Conservation (phyloP, 768 basidiomycete genomes). For the Phaeotremella fagi region DNA sequence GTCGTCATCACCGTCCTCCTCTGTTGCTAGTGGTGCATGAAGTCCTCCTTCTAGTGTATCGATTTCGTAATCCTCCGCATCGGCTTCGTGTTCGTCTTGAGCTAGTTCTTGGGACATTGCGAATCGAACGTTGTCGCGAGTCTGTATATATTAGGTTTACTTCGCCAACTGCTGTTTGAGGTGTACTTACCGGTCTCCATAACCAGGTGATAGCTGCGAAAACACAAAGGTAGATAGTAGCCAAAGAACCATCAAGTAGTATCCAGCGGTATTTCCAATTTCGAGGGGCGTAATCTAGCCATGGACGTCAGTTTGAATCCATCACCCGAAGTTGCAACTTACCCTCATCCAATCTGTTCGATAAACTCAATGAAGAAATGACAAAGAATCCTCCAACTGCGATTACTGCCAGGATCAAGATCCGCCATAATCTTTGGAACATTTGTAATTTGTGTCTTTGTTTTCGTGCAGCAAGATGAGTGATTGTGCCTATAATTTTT, state of each 20-base stretch:
- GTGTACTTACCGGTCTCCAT: conserved; percentile 66
- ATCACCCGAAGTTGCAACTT: background rate
- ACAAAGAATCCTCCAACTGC: conserved; percentile 86
- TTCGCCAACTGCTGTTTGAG: background rate
- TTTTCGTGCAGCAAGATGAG: conserved; percentile 76
- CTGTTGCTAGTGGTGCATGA: conserved; percentile 72
- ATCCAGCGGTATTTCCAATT: conserved; percentile 92
- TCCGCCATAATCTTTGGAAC: conserved; percentile 81
- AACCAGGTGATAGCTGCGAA: conserved; percentile 79
- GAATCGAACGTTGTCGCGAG: conserved; percentile 53
- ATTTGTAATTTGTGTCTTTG: conserved; percentile 79
- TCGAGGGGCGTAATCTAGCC: conserved; percentile 78
- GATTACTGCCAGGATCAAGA: conserved; percentile 74
- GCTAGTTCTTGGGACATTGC: conserved; percentile 96
- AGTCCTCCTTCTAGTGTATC: conserved; percentile 55
- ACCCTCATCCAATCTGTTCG: conserved; percentile 88
- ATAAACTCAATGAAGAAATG: conserved; percentile 84
- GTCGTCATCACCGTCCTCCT: conserved; percentile 31
- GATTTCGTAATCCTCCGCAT: conserved; percentile 40
- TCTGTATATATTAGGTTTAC: conserved; percentile 46
- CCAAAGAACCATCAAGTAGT: conserved; percentile 91
- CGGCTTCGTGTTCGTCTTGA: conserved; percentile 52
- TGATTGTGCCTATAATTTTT: conserved; percentile 65
- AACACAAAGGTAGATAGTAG: conserved; percentile 75
- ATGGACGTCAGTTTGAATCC: background rate